Evolutionary conservation across 768 basidiomycete species (phyloP).

Genomic region (Lentinula lateritia): DNA sequence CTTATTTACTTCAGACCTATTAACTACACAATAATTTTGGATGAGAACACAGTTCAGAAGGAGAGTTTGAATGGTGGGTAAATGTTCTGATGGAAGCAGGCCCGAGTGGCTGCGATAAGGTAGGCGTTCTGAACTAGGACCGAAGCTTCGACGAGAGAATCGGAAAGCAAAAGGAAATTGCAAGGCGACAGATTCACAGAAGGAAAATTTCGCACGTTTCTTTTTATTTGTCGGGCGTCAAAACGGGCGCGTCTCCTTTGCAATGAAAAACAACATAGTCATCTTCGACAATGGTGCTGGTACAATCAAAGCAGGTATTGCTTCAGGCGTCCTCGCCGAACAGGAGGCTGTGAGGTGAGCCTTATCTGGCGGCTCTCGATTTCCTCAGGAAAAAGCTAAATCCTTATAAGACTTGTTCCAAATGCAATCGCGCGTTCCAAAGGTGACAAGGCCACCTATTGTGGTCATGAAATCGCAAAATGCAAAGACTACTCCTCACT

Average conservation of each 20-base stretch:
- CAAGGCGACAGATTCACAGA: background rate
- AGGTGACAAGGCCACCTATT: slow-evolving; percentile 74
- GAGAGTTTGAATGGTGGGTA: background rate
- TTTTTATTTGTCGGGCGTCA: background rate
- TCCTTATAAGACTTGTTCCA: slow-evolving; percentile 48
- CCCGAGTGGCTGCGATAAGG: background rate
- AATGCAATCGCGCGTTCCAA: slow-evolving; percentile 87
- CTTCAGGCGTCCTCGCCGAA: background rate
- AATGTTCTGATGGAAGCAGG: background rate
- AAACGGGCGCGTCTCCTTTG: background rate
- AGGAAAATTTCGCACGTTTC: background rate
- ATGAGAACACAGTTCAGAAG: background rate
- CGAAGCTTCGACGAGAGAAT: background rate
- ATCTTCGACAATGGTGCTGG: slow-evolving; percentile 10
- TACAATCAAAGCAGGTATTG: slow-evolving; percentile 4
- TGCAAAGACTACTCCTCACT: slow-evolving; percentile 81
- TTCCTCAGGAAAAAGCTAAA: background rate
- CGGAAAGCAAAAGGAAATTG: background rate
- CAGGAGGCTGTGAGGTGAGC: background rate
- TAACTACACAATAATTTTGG: background rate
- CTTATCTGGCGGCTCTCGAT: background rate
- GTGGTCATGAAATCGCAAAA: slow-evolving; percentile 76
- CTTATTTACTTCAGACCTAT: background rate
- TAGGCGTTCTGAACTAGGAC: background rate
- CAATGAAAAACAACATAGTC: background rate